Conservation (phyloP, 306 rosid genomes). For the Myrica gale region DNA sequence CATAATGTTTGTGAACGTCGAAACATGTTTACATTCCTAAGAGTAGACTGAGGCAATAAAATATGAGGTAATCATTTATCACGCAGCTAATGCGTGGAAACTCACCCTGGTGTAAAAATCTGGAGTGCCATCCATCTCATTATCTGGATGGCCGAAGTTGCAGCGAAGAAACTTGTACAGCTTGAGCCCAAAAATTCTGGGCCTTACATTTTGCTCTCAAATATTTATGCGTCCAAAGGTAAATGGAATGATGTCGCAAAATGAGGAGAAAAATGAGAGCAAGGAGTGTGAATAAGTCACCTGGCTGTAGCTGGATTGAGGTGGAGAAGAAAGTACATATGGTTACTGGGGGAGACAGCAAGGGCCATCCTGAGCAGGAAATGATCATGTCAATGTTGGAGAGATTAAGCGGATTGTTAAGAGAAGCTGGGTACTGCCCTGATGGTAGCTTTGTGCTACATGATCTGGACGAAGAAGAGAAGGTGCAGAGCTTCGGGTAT, state of each 20-base stretch:
- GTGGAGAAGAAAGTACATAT: conserved; percentile 61
- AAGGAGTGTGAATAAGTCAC: conserved; percentile 57
- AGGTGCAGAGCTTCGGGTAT: conserved; percentile 55
- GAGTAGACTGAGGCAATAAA: background rate
- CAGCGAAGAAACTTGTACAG: conserved; percentile 48
- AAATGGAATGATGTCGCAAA: conserved; percentile 60
- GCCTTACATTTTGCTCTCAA: conserved; percentile 56
- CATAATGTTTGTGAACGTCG: background rate
- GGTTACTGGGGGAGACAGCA: conserved; percentile 62
- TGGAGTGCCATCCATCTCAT: too few relatives aligned
- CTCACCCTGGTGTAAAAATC: conserved; percentile 67
- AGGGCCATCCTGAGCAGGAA: conserved; percentile 60
- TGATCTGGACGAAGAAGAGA: conserved; percentile 82
- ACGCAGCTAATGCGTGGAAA: background rate
- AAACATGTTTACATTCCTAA: background rate
- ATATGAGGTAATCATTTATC: background rate
- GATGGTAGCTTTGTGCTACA: conserved; percentile 70
- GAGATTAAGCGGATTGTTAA: conserved; percentile 49
- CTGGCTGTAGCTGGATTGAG: conserved; percentile 77
- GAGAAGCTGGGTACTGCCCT: conserved; percentile 72
- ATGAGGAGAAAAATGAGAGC: conserved; percentile 43
- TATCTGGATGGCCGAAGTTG: conserved; percentile 60
- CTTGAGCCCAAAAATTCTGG: conserved; percentile 70
- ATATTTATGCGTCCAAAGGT: conserved; percentile 59
- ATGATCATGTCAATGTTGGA: conserved; percentile 51